Evolutionary conservation across 257 asterid species (phyloP), one percentile per base, ranked within the genome.

Genomic region (Ajuga chamaepitys): DNA sequence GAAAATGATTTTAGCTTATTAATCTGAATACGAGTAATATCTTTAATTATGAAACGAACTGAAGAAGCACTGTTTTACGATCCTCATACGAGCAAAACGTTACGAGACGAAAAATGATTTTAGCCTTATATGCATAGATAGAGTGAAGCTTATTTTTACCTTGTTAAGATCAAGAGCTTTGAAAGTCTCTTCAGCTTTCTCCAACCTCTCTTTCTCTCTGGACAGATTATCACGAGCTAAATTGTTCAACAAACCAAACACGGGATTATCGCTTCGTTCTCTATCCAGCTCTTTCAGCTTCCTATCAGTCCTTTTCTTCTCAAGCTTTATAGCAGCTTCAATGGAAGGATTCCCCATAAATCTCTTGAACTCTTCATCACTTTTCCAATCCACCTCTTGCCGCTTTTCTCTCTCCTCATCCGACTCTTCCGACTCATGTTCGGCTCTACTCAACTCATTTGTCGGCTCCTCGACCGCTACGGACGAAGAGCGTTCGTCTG

Each of bases 331-430:
- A 38, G 96, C 98, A 66, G 98, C 95, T 74, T 91, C 98, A 73
- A 91, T 88, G 6, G 98, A 86, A 47, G 96, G 98, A 70, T 91
- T 91, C 3, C 98, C 98, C 98, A 91, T 88, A 73, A 91, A 88
- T 32, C 82, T 83, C 84, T 88, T 91, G 85, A 91, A 91, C 77
- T 86, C 96, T 51, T 88, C 90, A 10, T 88, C 98, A 32, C 50
- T 77, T 42, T 91, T 91, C 98, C 98, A 91, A 66, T 91, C 98
- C 87, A 79, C 25, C 80, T 91, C 98, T 76, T 88, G 98, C 64
- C 79, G 78, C 0, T 77, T 80, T 60, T 81, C 86, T 67, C 64
- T 78, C 76, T 86, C 85, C 42, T 74, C 69, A 41, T 74, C 77
- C 14, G 54, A 46, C 32, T 62, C 80, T 7, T 40, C 71, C 9